phyloP scores from a whole-genome alignment of 768 basidiomycete species.

The Kwoniella mangroviensis region DNA sequence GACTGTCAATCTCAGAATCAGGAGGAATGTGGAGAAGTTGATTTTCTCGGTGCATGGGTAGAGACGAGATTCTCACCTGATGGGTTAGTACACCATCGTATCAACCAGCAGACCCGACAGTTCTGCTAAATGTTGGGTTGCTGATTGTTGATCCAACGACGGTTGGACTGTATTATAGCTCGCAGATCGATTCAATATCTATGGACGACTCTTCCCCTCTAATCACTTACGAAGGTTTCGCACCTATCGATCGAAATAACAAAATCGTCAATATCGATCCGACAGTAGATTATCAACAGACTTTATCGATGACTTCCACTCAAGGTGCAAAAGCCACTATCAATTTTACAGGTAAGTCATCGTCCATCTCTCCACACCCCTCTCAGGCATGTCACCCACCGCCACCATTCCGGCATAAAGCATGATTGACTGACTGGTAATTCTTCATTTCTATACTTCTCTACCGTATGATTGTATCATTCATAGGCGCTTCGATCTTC shows the following conservation, averaged over 20 bases:
- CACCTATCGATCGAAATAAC: slow-evolving; percentile 11
- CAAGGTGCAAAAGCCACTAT: slow-evolving; percentile 38
- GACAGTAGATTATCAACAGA: slow-evolving; percentile 27
- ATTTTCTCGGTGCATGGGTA: slow-evolving; percentile 25
- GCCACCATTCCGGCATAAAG: too few species aligned
- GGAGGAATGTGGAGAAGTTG: slow-evolving; percentile 13
- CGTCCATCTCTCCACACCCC: too few species aligned
- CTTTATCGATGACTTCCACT: slow-evolving; percentile 38
- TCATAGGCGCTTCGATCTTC: slow-evolving; percentile 37
- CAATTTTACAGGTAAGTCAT: slow-evolving; percentile 37
- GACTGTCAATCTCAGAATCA: slow-evolving; percentile 8
- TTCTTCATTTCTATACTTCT: not conserved
- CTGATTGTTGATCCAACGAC: not conserved
- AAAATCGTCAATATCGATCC: slow-evolving; percentile 4
- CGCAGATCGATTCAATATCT: slow-evolving; percentile 11
- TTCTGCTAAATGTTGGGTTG: not conserved
- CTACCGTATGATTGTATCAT: not conserved
- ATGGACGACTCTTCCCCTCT: slow-evolving; percentile 26
- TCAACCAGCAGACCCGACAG: not conserved
- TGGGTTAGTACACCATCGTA: slow-evolving; percentile 20
- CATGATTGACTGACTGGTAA: too few species aligned
- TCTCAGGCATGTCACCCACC: too few species aligned
- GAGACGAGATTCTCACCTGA: slow-evolving; percentile 21
- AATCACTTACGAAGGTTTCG: slow-evolving; percentile 29
- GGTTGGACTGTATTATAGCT: slow-evolving; percentile 9